Conservation (phyloP, 305 asterid genomes). For the Solanum aculeatissimum region DNA sequence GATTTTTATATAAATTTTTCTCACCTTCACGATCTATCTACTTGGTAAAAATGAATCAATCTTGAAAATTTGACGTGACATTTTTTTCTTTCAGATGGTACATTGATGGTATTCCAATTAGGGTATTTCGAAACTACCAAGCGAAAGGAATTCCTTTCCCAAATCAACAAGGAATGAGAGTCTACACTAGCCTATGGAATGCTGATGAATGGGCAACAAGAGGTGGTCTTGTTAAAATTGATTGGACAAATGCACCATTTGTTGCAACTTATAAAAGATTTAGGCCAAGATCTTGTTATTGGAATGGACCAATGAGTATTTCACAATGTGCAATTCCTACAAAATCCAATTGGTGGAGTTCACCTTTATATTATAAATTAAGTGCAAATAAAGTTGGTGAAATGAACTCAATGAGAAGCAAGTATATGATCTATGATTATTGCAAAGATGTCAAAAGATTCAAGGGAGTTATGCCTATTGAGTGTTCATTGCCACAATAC, state of each 20-base stretch:
- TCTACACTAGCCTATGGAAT: conserved; percentile 63
- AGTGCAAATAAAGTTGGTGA: conserved; percentile 8
- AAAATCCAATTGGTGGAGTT: conserved; percentile 31
- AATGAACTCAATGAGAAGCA: conserved; percentile 29
- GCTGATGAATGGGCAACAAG: no score
- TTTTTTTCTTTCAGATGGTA: conserved; percentile 43
- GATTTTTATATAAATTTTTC: no score
- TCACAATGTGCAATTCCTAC: conserved; percentile 22
- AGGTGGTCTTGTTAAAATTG: conserved; percentile 54
- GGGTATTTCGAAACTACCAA: conserved; percentile 47
- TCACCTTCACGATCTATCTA: neutral
- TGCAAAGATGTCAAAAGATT: conserved; percentile 39
- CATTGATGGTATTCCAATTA: conserved; percentile 48
- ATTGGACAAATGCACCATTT: conserved; percentile 57
- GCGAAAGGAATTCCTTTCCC: conserved; percentile 42
- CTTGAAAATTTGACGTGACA: neutral
- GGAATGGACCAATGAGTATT: conserved; percentile 19
- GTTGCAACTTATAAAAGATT: conserved; percentile 31
- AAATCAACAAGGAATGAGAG: conserved; percentile 49
- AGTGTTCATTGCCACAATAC: conserved; percentile 21
- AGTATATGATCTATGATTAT: conserved; percentile 51
- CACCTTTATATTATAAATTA: conserved; percentile 17
- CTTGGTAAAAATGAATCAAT: no score
- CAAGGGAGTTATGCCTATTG: conserved; percentile 44
- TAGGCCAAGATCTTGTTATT: conserved; percentile 36